phyloP scores from a whole-genome alignment of 2,329 filamentous ascomycete species.

The Alternaria sp. region DNA sequence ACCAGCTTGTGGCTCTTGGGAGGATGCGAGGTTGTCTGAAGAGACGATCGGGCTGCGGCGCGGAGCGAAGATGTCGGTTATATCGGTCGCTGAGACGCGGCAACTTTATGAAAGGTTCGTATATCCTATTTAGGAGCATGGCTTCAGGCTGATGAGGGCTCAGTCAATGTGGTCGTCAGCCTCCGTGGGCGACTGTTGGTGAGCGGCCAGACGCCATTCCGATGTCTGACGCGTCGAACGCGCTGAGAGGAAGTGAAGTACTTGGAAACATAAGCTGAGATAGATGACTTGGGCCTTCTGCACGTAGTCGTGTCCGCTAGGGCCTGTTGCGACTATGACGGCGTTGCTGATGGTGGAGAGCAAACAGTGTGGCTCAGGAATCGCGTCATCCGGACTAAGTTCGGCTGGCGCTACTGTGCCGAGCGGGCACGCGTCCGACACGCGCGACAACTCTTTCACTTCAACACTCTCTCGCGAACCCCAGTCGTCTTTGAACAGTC shows the following conservation, averaged over 20 bases:
- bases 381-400: background rate
- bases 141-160: background rate
- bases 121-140: background rate
- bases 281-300: background rate
- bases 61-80: constrained; percentile 60
- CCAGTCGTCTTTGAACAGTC: background rate
- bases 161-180: background rate
- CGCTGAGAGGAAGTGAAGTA: background rate
- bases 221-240: background rate
- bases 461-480: background rate
- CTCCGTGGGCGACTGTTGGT: background rate
- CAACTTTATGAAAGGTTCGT: constrained; percentile 11
- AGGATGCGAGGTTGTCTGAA: constrained; percentile 53
- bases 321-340: background rate
- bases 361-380: background rate
- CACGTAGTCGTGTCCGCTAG: background rate
- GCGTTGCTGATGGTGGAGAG: background rate
- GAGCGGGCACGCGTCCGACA: background rate
- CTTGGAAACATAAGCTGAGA: background rate
- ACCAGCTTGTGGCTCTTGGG: constrained; percentile 57
- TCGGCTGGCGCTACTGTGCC: background rate
- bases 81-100: constrained; percentile 58
- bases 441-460: background rate
- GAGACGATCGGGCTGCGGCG: constrained; percentile 56
- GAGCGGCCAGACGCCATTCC: background rate